These are phyloP conservation scores for Aspergillus transmontanensis DNA, from an alignment of 2,329 filamentous ascomycete genomes.

Conservation along the genomic window DNA sequence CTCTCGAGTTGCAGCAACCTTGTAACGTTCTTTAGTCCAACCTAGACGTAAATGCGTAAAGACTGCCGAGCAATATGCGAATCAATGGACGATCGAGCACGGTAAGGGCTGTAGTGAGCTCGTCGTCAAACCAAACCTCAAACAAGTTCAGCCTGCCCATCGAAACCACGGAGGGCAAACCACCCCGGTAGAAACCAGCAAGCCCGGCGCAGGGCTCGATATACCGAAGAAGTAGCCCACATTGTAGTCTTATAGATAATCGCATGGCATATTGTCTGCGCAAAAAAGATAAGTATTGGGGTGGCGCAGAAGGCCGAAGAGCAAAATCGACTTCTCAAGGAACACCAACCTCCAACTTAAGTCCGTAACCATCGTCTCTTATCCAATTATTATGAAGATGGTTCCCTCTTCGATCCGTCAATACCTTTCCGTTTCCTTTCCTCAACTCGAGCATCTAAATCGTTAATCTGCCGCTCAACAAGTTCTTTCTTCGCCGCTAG, in stretches of 20 bases:
- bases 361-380: conserved; percentile 4
- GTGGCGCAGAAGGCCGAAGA: background rate
- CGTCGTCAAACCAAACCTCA: background rate
- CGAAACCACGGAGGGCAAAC: background rate
- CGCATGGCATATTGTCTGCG: background rate
- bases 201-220: background rate
- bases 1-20: background rate
- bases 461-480: conserved; percentile 60
- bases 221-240: background rate
- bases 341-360: background rate
- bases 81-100: background rate
- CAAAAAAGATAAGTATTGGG: background rate
- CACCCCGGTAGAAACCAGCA: background rate
- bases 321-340: background rate
- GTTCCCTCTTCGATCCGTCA: conserved; percentile 30
- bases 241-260: background rate
- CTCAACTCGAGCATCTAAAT: conserved; percentile 47
- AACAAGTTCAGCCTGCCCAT: background rate
- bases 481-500: conserved; percentile 55
- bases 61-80: background rate
- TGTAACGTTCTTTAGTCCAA: background rate
- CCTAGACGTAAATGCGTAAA: background rate
- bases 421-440: conserved; percentile 43
- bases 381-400: conserved; percentile 16
- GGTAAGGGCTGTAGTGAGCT: background rate